Evolutionary conservation across 1,284 basidiomycete genomes (phyloP), one percentile per base, ranked within the genome.

Genomic region (Apiotrichum sp.): DNA sequence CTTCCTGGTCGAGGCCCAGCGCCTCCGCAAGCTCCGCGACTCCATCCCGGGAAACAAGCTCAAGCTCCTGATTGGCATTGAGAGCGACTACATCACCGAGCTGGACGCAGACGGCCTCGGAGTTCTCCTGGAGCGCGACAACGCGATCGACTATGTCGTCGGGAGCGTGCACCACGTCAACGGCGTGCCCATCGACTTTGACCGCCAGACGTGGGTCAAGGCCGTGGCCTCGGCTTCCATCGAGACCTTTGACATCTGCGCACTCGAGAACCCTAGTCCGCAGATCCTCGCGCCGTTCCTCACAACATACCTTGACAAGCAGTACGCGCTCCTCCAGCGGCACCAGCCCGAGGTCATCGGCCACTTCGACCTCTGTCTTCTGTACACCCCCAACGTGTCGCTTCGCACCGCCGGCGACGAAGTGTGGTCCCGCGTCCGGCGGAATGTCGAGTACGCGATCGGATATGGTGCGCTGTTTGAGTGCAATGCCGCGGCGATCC

Each of bases 101-200:
- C 66, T 78, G 8, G 89, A 90, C 72, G 79, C 91, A 32, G 78
- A 82, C 59, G 75, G 78, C 16, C 70, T 80, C 6, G 59, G 65
- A 9, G 4, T 35, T 0, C 61, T 80, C 6, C 78, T 97, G 41
- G 61, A 66, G 6, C 75, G 86, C 40, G 62, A 76, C 49, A 70
- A 69, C 49, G 78, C 79, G 50, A 84, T 98, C 58, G 88, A 98
- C 70, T 98, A 93, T 74, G 73, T 98, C 65, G 90, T 98, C 52
- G 95, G 96, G 5, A 91, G 88, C 47, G 80, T 98, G 6, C 96
- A 99, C 72, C 96, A 98, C 68, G 90, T 91, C 67, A 82, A 86
- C 65, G 81, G 80, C 11, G 83, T 91, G 22, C 91, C 93, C 2
- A 97, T 98, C 75, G 95, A 98, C 77, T 96, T 98, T 68, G 92